Base-by-base conservation (phyloP, 148 eudicot genomes). In the Tetragonia tetragonoides region DNA sequence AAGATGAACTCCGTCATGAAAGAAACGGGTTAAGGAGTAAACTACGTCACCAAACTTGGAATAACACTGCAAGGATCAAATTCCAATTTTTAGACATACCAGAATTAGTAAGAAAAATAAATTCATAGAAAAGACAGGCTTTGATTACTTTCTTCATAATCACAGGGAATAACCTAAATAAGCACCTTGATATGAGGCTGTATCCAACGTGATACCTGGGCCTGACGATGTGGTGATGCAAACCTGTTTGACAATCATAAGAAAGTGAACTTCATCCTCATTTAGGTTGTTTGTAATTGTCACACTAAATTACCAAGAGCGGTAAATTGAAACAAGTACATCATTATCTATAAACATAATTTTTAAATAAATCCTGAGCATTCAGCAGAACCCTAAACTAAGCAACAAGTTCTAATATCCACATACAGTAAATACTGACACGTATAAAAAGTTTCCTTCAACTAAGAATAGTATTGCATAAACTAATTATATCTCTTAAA, bases 141-240 rank as follows among this genome's bases (percentile, higher is more conserved):
- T 2, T n/a, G 16, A 42, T 59, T 51, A 66, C 59, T 59, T 49
- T 28, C 61, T 34, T 7, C 3, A 21, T n/a, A 56, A 44, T 18
- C 2, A 24, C 39, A 49, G n/a, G 44, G 11, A 18, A 67, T 10
- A 76, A 57, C 17, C 16, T 46, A 21, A 62, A 44, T 9, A 47
- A 74, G 78, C 67, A 95, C 99, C 93, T 91, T 90, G 75, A 95
- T 85, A 86, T 95, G 92, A 73, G 97, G 99, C 85, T 89, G 97
- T 83, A 95, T 95, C 99, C 99, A 95, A 65, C 78, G 83, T 72
- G 97, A 93, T 83, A 93, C 84, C 76, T 95, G 97, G 21, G 95
- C 83, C 84, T 88, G 99, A 74, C 94, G 97, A 81, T 76, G 90
- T 80, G 90, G 39, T 72, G 89, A 72, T 63, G 92, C 70, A 83